A percentile compares a stretch with the other conserved stretches of the same genome.
phyloP scores from a whole-genome alignment of 2,329 filamentous ascomycete species.

The Colletotrichum magnum region DNA sequence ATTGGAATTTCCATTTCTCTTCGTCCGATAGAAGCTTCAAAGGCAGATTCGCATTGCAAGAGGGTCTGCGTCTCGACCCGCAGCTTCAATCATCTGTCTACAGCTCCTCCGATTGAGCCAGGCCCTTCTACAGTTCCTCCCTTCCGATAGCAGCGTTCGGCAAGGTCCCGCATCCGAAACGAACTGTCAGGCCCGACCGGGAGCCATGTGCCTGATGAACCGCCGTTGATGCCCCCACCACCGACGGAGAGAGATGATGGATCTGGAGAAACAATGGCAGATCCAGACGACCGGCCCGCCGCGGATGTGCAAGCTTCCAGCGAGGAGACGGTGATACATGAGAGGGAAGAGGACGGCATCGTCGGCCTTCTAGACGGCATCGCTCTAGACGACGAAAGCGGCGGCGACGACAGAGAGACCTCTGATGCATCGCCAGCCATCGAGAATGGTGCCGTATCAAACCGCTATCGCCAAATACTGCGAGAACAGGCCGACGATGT shows the following conservation, averaged over 20 bases:
- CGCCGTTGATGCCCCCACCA: conserved; percentile 41
- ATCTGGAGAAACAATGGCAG: conserved; percentile 61
- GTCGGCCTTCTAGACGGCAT: conserved; percentile 48
- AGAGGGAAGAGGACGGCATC: conserved; percentile 52
- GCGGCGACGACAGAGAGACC: conserved; percentile 50
- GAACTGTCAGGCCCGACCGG: conserved; percentile 33
- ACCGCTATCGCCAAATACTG: conserved; percentile 62
- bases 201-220: conserved; percentile 40
- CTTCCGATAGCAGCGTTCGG: conserved; percentile 9
- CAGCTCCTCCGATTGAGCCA: background rate
- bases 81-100: background rate
- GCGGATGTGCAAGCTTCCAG: conserved; percentile 55
- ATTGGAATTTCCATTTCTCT: conserved; percentile 22
- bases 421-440: conserved; percentile 44
- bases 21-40: conserved; percentile 30
- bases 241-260: conserved; percentile 50
- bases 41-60: conserved; percentile 11
- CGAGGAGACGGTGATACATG: conserved; percentile 58
- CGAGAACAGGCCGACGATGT: conserved; percentile 58
- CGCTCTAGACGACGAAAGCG: no score
- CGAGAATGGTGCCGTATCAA: conserved; percentile 55
- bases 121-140: conserved; percentile 7
- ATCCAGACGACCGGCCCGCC: conserved; percentile 61
- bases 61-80: background rate
- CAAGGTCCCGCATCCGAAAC: conserved; percentile 28